These are phyloP conservation scores for Spongospora subterranea DNA, from an alignment of 208 protist species.

Conservation along the genomic window DNA sequence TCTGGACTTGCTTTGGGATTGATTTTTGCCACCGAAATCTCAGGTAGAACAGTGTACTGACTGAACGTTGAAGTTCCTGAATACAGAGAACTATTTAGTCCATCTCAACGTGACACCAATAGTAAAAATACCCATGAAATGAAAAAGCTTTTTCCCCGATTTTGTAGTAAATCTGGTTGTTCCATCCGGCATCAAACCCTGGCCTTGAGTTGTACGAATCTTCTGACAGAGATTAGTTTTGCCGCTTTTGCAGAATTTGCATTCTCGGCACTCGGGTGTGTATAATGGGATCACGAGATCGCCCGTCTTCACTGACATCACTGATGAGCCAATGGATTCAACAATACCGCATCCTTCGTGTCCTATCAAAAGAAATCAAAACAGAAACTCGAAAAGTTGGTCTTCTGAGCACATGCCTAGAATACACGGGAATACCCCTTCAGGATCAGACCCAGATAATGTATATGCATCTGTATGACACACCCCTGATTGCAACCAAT, in stretches of 20 bases:
- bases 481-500: slow-evolving; percentile 70
- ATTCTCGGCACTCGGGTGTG: slow-evolving; percentile 82
- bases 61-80: slow-evolving; percentile 71
- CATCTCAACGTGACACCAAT: slow-evolving; percentile 44
- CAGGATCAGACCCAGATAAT: slow-evolving; percentile 71
- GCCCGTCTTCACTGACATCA: slow-evolving; percentile 75
- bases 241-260: slow-evolving; percentile 81
- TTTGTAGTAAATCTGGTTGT: slow-evolving; percentile 80
- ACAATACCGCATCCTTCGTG: slow-evolving; percentile 82
- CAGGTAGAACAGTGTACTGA: slow-evolving; percentile 84
- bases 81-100: neutral
- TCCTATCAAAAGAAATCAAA: neutral
- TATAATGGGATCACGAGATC: slow-evolving; percentile 74
- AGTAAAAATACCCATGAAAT: slow-evolving; percentile 82
- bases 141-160: slow-evolving; percentile 78
- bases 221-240: slow-evolving; percentile 86
- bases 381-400: neutral
- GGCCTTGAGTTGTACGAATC: slow-evolving; percentile 81
- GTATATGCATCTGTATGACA: slow-evolving; percentile 89
- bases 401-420: slow-evolving; percentile 74
- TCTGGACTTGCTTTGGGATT: slow-evolving; percentile 57
- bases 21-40: slow-evolving; percentile 81
- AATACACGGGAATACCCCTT: slow-evolving; percentile 85
- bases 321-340: slow-evolving; percentile 82
- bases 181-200: slow-evolving; percentile 86